These are phyloP conservation scores for Lagenidium giganteum DNA, from an alignment of 352 stramenopile genomes.

Conservation along the genomic window DNA sequence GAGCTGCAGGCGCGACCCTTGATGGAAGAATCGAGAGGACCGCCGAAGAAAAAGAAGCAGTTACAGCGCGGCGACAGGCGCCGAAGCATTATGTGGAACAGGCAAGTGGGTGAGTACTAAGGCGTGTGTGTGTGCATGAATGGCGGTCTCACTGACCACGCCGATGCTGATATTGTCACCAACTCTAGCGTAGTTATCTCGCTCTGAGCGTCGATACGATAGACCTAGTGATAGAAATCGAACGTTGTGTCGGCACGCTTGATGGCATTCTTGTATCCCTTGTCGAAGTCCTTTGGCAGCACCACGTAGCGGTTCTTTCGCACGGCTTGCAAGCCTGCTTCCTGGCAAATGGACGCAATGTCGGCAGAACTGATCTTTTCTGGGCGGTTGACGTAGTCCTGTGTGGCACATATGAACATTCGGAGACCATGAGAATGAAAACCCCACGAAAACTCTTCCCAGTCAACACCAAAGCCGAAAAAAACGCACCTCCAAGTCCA, in stretches of 20 bases:
- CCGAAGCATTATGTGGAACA: neutral
- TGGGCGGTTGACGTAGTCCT: constrained; percentile 97
- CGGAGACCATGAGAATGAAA: too few species aligned
- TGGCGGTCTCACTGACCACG: too few species aligned
- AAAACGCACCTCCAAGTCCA: constrained; percentile 92
- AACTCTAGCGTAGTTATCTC: too few species aligned
- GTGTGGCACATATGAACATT: neutral
- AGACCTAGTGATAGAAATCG: constrained; percentile 96
- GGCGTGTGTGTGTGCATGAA: too few species aligned
- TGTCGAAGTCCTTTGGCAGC: constrained; percentile 98
- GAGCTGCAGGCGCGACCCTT: too few species aligned
- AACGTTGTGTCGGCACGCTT: constrained; percentile 98
- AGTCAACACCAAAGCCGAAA: too few species aligned
- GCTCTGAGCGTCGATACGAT: too few species aligned
- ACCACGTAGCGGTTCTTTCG: constrained; percentile 99
- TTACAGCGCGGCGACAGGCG: neutral
- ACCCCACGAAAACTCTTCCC: too few species aligned
- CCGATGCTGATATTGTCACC: too few species aligned
- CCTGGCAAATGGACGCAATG: constrained; percentile 97
- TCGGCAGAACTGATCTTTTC: constrained; percentile 98
- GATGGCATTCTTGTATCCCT: constrained; percentile 98
- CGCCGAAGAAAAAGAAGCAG: too few species aligned
- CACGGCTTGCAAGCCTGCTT: constrained; percentile 97
- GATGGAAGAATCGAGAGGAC: too few species aligned
- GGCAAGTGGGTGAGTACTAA: too few species aligned